Conservation (phyloP, 2,329 filamentous ascomycete species). For the Coniochaeta sp. region DNA sequence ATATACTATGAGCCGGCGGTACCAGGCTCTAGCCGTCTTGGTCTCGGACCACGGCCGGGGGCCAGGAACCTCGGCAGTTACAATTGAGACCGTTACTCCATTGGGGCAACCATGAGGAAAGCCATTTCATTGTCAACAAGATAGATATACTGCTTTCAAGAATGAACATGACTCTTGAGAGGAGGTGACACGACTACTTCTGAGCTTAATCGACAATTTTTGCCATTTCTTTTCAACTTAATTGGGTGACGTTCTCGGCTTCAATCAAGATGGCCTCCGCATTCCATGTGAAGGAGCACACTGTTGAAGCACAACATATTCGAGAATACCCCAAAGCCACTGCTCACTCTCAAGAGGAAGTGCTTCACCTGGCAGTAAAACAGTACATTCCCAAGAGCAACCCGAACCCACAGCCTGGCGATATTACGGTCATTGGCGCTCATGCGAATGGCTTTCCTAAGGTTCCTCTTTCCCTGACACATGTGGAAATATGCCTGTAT, state of each 20-base stretch:
- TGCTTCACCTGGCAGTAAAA: constrained; percentile 69
- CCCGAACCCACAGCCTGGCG: constrained; percentile 57
- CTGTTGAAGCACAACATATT: constrained; percentile 67
- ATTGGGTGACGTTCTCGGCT: neutral
- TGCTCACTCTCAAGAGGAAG: constrained; percentile 64
- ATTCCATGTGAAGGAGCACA: constrained; percentile 67
- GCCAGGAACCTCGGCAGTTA: neutral
- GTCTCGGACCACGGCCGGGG: neutral
- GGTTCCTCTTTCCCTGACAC: constrained; percentile 31
- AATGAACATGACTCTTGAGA: too few relatives aligned
- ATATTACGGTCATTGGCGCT: constrained; percentile 77
- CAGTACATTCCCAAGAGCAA: constrained; percentile 79
- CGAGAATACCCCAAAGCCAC: constrained; percentile 74
- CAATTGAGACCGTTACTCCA: neutral
- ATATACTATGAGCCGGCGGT: neutral
- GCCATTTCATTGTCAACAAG: neutral
- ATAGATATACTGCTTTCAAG: neutral
- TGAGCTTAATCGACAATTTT: neutral
- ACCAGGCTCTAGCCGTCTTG: neutral
- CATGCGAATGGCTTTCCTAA: constrained; percentile 94
- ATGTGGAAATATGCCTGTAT: constrained; percentile 5
- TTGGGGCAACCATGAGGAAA: neutral
- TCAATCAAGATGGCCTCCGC: constrained; percentile 23
- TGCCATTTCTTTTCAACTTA: neutral
- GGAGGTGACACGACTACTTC: neutral